Base-by-base conservation (phyloP, 129 eudicot genomes). In the Mikania micrantha region DNA sequence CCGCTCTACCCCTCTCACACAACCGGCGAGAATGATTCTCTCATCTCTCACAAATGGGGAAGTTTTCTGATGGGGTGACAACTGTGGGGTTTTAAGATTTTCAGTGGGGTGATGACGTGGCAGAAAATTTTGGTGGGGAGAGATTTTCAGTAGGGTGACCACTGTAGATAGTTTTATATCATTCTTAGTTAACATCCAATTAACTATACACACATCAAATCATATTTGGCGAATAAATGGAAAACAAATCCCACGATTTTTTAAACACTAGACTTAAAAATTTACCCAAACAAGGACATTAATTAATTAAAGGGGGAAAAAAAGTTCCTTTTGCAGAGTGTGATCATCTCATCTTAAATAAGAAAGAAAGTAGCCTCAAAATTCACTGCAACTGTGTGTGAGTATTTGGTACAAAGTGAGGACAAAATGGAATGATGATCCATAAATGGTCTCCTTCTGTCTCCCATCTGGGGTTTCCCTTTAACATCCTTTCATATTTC, bases 391-490 rank as follows among this genome's bases (percentile, higher is more conserved):
- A 29, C 16, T 57, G 2, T 29, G 9, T 13, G 29, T 38, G 7
- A 11, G 36, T 74, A 45, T 64, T 65, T 74, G 78, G 60, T 53
- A 41, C 64, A 79, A 27, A 57, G 64, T 47, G 62, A 52, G 58
- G 69, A 57, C 40, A 39, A 69, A 73, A 77, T 76, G 77, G 72
- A 66, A 78, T 70, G 76, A 77, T 58, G 49, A 68, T 67, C 71
- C 65, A 42, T 68, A 85, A 81, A 72, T 81, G 85, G 90, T 85
- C 84, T 72, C 73, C 85, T 75, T 57, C 40, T 80, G 85, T 80
- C 85, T 79, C 90, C 90, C 78, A 76, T 63, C 73, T 63, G 79
- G 79, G 79, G 71, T 74, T 77, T 77, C 67, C 32, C 74, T 73
- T 63, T 64, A 64, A 59, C 76, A 60, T 31, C 60, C 40, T 68